These are phyloP conservation scores for Ophiocordyceps australis DNA, from an alignment of 2,329 filamentous ascomycete genomes.

Conservation along the genomic window DNA sequence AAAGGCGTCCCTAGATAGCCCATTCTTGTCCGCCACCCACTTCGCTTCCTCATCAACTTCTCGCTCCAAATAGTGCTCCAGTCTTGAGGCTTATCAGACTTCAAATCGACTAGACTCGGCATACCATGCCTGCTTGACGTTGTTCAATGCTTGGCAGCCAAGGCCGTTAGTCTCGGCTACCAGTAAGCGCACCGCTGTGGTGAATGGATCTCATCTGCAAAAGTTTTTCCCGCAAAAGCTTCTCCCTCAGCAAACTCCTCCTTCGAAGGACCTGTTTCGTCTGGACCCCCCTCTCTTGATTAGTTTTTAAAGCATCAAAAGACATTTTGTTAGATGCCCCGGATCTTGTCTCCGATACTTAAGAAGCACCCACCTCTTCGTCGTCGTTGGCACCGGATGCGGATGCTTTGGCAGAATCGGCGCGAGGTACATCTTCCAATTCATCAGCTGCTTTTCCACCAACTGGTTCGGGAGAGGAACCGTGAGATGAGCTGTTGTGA, in stretches of 20 bases:
- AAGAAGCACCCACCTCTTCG: slow-evolving; percentile 9
- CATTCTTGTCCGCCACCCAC: too few relatives aligned
- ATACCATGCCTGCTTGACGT: too few relatives aligned
- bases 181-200: slow-evolving; percentile 1
- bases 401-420: slow-evolving; percentile 5
- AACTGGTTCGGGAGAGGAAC: slow-evolving; percentile 28
- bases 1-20: too few relatives aligned
- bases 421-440: slow-evolving; percentile 16
- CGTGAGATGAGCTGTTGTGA: slow-evolving; percentile 32
- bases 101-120: too few relatives aligned
- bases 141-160: slow-evolving; percentile 3
- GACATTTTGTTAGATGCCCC: not conserved
- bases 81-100: too few relatives aligned
- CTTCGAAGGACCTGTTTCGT: slow-evolving; percentile 1
- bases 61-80: too few relatives aligned
- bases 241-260: slow-evolving; percentile 1
- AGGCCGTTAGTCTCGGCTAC: slow-evolving; percentile 5
- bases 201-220: slow-evolving; percentile 12
- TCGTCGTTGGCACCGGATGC: slow-evolving; percentile 4
- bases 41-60: too few relatives aligned
- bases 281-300: slow-evolving; percentile 3
- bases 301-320: slow-evolving; percentile 3
- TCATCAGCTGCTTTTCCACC: slow-evolving; percentile 38
- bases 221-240: slow-evolving; percentile 1
- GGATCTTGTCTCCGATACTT: slow-evolving; percentile 1